Evolutionary conservation across 176 grass and related monocot species (phyloP).

Genomic region (Luzula sylvatica): DNA sequence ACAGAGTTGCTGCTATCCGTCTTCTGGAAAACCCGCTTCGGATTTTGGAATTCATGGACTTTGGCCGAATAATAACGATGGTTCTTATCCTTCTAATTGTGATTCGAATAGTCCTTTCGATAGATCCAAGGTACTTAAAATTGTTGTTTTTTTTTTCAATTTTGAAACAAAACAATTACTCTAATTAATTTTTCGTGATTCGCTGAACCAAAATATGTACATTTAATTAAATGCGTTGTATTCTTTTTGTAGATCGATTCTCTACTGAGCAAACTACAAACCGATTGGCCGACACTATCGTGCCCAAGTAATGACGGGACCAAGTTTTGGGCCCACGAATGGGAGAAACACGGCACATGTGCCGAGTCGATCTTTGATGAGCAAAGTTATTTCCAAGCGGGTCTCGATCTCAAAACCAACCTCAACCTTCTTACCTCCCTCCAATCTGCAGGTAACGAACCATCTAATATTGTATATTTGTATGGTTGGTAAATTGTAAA

Average conservation of each 20-base stretch:
- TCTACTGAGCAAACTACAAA: slow-evolving; percentile 36
- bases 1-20: slow-evolving; percentile 86
- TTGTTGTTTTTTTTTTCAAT: too few relatives aligned
- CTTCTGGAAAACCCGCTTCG: slow-evolving; percentile 60
- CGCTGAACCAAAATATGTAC: too few relatives aligned
- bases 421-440: slow-evolving; percentile 42
- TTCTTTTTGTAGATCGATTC: slow-evolving; percentile 35
- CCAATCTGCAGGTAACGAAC: slow-evolving; percentile 13
- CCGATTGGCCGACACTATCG: slow-evolving; percentile 66
- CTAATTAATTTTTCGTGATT: too few relatives aligned
- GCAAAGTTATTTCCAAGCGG: slow-evolving; percentile 64
- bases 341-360: slow-evolving; percentile 97
- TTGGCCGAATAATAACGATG: slow-evolving; percentile 90
- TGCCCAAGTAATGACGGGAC: slow-evolving; percentile 57
- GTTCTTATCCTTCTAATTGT: slow-evolving; percentile 84
- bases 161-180: too few relatives aligned
- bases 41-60: slow-evolving; percentile 97
- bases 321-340: slow-evolving; percentile 78
- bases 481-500: neutral
- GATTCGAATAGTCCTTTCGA: slow-evolving; percentile 34
- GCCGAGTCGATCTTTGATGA: slow-evolving; percentile 42
- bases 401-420: slow-evolving; percentile 38
- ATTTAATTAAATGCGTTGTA: neutral
- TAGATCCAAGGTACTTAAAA: slow-evolving; percentile 37
- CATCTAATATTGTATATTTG: neutral